Evolutionary conservation across 257 asterid genomes (phyloP).

Genomic region (Gentiana dahurica): DNA sequence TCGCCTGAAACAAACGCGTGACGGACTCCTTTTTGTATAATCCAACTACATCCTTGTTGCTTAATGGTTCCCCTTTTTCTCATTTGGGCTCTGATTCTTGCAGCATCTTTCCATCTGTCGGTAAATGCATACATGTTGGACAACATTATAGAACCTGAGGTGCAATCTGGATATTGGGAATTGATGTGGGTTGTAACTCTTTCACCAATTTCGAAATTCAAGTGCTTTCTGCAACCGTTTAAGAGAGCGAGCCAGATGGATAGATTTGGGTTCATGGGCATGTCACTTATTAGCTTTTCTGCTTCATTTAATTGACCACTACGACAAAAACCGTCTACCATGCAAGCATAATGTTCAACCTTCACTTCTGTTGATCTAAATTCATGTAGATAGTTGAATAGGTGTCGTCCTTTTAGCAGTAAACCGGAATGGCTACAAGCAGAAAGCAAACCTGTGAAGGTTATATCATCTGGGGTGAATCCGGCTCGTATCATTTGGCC

Average conservation of each 20-base stretch:
- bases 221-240: constrained; percentile 56
- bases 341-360: constrained; percentile 80
- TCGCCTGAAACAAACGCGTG: constrained; percentile 38
- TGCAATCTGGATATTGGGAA: constrained; percentile 42
- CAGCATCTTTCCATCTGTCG: constrained; percentile 67
- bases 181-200: constrained; percentile 44
- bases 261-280: constrained; percentile 53
- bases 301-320: constrained; percentile 65
- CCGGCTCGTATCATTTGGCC: constrained; percentile 54
- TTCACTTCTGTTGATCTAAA: constrained; percentile 19
- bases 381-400: constrained; percentile 30
- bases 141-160: constrained; percentile 50
- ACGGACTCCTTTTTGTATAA: constrained; percentile 27
- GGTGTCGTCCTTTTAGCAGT: constrained; percentile 48
- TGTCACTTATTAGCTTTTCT: constrained; percentile 36
- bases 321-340: constrained; percentile 70
- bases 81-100: constrained; percentile 54
- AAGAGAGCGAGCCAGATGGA: constrained; percentile 64
- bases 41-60: constrained; percentile 72
- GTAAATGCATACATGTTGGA: constrained; percentile 61
- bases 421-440: constrained; percentile 91
- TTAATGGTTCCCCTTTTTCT: constrained; percentile 27
- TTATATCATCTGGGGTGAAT: constrained; percentile 58
- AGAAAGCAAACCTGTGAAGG: constrained; percentile 72
- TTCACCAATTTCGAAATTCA: constrained; percentile 48